Evolutionary conservation across 176 grass and related monocot genomes (phyloP).

Genomic region (Typha latifolia): DNA sequence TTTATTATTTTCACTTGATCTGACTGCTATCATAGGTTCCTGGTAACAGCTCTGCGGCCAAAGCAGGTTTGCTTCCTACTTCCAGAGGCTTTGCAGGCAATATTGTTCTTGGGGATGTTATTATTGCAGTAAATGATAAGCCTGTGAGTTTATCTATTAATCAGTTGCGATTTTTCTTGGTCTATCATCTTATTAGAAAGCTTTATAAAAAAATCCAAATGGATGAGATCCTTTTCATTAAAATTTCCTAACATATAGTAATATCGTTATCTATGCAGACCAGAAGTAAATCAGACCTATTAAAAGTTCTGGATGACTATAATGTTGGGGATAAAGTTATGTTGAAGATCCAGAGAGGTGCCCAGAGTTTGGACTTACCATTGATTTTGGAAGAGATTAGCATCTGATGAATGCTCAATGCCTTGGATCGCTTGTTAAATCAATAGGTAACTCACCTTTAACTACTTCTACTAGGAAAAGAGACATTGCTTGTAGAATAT

Average conservation of each 20-base stretch:
- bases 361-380: constrained; percentile 36
- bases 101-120: constrained; percentile 71
- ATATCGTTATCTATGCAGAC: constrained; percentile 29
- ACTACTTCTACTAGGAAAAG: neutral
- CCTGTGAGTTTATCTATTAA: constrained; percentile 41
- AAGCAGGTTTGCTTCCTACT: constrained; percentile 63
- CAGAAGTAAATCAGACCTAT: constrained; percentile 65
- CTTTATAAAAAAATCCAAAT: neutral
- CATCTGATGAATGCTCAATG: constrained; percentile 20
- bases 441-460: constrained; percentile 10
- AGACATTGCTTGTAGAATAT: too few relatives aligned
- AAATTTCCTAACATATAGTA: neutral
- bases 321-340: constrained; percentile 49
- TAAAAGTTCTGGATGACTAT: constrained; percentile 74
- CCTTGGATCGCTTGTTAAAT: neutral
- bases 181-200: neutral
- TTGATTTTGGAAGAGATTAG: constrained; percentile 58
- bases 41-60: constrained; percentile 45
- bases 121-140: constrained; percentile 65
- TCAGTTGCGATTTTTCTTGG: neutral
- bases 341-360: constrained; percentile 53
- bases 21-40: constrained; percentile 35
- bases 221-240: neutral
- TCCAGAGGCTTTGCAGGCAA: constrained; percentile 76
- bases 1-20: constrained; percentile 5